Evolutionary conservation across 257 asterid species (phyloP), one percentile per base, ranked within the genome.

Genomic region (Vinca minor): DNA sequence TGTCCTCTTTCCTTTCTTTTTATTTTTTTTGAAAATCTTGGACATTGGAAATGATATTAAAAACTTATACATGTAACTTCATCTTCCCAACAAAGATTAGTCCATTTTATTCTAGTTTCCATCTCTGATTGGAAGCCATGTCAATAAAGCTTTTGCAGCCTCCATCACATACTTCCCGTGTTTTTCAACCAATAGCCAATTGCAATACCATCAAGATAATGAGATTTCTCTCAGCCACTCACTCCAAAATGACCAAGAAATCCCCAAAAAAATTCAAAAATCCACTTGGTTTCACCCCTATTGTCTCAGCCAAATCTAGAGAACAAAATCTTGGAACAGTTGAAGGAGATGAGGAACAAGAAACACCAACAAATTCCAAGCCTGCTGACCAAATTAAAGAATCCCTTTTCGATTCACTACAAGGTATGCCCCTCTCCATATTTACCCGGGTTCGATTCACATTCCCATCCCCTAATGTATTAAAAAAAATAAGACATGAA

Each of bases 101-200:
- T 3, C 20, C 63, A 25, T 57, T 36, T 31, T 34, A 18, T 46
- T 25, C 26, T 41, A 18, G 11, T 39, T 38, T 35, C 50, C 54
- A 62, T 20, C 39, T 5, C 20, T 11, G 10, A 44, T 58, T 45
- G 5, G 45, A 44, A 55, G 4, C 20, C 62, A 83, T 88, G 94
- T 83, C 83, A 54, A 72, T 84, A 63, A 81, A 70, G 81, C 71
- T 76, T 60, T 68, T 79, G 70, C 83, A 78, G 52, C 74, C 87
- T 69, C 78, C 85, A 75, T 67, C 75, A 72, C 74, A 78, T 56
- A 70, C 72, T 71, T 69, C 79, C 67, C 82, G 73, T 71, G 59
- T 79, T 68, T 65, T 59, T 76, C 79, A 80, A 65, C 83, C 81
- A 47, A 63, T 68, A 52, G 70, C 84, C 70, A 48, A 35, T 13